A percentile compares a stretch with the other conserved stretches of the same genome.
phyloP scores from a whole-genome alignment of 2,329 filamentous ascomycete species.

The Malbranchea zuffiana region DNA sequence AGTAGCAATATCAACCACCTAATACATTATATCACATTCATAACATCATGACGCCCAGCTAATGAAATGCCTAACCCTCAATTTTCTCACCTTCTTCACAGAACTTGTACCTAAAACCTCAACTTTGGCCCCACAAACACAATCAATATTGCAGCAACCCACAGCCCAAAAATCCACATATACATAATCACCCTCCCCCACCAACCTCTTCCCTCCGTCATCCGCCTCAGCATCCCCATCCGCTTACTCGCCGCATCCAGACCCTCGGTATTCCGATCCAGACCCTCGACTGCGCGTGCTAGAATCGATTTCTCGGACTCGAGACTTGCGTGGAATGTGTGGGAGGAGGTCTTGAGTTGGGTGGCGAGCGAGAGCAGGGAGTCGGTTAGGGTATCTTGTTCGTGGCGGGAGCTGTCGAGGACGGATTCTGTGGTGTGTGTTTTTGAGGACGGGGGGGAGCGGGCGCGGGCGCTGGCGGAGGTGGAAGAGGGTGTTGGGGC shows the following conservation, averaged over 20 bases:
- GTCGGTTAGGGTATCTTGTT: slow-evolving; percentile 72
- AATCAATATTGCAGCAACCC: slow-evolving; percentile 64
- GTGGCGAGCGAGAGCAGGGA: slow-evolving; percentile 73
- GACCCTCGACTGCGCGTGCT: slow-evolving; percentile 57
- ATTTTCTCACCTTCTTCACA: background rate
- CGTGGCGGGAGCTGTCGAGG: slow-evolving; percentile 62
- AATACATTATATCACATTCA: no score
- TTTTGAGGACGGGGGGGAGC: slow-evolving; percentile 14
- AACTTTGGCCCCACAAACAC: slow-evolving; percentile 84
- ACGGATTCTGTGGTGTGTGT: slow-evolving; percentile 52
- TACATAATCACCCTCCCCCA: slow-evolving; percentile 76
- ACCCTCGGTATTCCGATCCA: slow-evolving; percentile 64
- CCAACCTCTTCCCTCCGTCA: slow-evolving; percentile 84
- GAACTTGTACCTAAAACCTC: slow-evolving; percentile 50
- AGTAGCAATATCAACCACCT: no score
- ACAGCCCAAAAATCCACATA: slow-evolving; percentile 69
- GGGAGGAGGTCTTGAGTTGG: slow-evolving; percentile 63
- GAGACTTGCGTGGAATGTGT: slow-evolving; percentile 59
- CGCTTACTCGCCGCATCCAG: slow-evolving; percentile 65
- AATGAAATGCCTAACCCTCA: background rate
- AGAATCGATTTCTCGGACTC: slow-evolving; percentile 66
- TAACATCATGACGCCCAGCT: no score
- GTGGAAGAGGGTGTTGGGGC: slow-evolving; percentile 14
- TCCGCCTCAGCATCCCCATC: slow-evolving; percentile 65
- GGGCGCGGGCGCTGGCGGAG: slow-evolving; percentile 10